These are phyloP conservation scores for Shiraia sp. DNA, from an alignment of 2,329 filamentous ascomycete species.

Conservation along the genomic window DNA sequence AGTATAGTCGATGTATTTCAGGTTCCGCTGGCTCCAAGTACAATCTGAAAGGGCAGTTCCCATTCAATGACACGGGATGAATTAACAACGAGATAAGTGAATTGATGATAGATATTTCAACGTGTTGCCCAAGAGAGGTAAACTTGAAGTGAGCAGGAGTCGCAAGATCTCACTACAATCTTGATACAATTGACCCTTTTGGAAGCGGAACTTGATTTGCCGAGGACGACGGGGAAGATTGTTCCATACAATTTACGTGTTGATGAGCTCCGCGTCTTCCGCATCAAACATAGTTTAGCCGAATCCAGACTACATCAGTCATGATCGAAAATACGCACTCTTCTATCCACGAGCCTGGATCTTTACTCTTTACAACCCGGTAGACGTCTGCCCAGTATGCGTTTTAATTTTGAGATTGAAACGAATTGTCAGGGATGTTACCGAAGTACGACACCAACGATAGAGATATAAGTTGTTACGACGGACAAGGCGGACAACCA, in stretches of 20 bases:
- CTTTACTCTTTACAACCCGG: neutral
- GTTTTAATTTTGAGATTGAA: neutral
- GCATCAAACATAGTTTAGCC: neutral
- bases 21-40: too few relatives aligned
- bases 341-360: neutral
- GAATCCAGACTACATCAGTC: neutral
- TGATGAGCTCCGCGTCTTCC: neutral
- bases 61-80: too few relatives aligned
- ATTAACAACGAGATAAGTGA: too few relatives aligned
- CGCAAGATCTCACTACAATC: neutral
- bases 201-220: neutral
- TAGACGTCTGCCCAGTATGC: neutral
- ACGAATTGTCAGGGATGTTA: neutral
- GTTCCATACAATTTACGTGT: neutral
- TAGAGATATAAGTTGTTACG: neutral
- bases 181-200: neutral
- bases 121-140: too few relatives aligned
- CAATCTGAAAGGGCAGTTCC: too few relatives aligned
- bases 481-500: too few relatives aligned
- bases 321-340: neutral
- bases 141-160: too few relatives aligned
- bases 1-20: too few relatives aligned
- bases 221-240: slow-evolving; percentile 1
- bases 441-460: neutral
- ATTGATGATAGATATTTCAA: too few relatives aligned